Evolutionary conservation across 106 monocot genomes (phyloP).

Genomic region (Dendrobium nobile): DNA sequence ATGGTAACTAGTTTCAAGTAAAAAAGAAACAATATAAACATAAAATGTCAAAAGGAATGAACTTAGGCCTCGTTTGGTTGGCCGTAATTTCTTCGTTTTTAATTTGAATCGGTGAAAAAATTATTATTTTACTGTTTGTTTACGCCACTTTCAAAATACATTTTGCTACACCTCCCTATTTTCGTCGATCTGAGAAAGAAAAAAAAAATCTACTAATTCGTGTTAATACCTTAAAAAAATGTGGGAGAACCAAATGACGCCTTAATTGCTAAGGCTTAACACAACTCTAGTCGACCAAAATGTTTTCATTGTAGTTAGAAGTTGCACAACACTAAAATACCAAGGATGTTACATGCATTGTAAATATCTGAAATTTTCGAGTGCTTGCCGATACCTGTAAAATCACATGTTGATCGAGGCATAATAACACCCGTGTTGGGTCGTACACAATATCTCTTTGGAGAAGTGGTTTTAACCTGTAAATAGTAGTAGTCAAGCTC

Average conservation of each 20-base stretch:
- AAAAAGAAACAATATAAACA: conserved; percentile 8
- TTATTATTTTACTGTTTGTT: too few species aligned
- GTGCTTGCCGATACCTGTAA: conserved; percentile 48
- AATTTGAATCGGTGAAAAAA: too few species aligned
- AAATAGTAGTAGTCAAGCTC: conserved; percentile 4
- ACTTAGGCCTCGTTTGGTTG: background rate
- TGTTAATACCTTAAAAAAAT: too few species aligned
- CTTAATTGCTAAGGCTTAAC: background rate
- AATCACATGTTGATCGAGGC: conserved; percentile 49
- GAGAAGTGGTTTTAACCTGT: conserved; percentile 87
- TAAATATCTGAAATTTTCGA: background rate
- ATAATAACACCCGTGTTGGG: conserved; percentile 73
- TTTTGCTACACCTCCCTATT: too few species aligned
- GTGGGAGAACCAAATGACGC: too few species aligned
- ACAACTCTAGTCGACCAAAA: background rate
- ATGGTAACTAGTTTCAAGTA: conserved; percentile 55
- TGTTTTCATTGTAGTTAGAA: background rate
- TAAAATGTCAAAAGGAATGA: background rate
- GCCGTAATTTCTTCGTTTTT: too few species aligned
- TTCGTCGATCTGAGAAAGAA: too few species aligned
- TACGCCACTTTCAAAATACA: too few species aligned
- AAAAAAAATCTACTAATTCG: too few species aligned
- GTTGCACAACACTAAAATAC: background rate
- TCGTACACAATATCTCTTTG: conserved; percentile 74
- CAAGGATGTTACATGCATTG: background rate